Evolutionary conservation across 2,329 filamentous ascomycete species (phyloP), one percentile per base, ranked within the genome.

Genomic region (Cryphonectria parasitica): DNA sequence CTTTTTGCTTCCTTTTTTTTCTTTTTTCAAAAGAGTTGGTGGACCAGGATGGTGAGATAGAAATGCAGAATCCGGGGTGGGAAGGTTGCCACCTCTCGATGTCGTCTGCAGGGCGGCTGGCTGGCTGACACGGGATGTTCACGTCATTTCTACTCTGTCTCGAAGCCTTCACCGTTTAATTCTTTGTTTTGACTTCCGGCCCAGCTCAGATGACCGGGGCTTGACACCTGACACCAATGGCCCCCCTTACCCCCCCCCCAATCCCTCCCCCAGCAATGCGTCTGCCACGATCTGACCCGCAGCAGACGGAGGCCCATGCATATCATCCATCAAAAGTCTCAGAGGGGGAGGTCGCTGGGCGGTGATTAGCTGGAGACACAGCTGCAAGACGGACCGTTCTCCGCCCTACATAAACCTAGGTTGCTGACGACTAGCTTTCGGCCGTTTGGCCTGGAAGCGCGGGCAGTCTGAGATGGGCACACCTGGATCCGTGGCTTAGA

Each of bases 301-400:
- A 69, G 66, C 64, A 31, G 54, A 34, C 69, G 17, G 39, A 66
- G 58, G 36, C n/a, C 60, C 66, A 72, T 72, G 74, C 69, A 72
- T 66, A 71, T 66, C 65, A 69, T 69, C 25, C 45, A 49, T 49
- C 45, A 49, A 49, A 49, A 3, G 43, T 49, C 43, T 41, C 41
- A 54, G 54, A 43, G 62, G 66, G 49, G 58, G 61, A 63, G 49
- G 56, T 19, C 62, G 39, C 52, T 64, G 54, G n/a, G 66, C 66
- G 60, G 56, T 72, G 54, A 77, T 77, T 77, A 74, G 78, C 72
- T 74, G 70, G 69, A 69, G 68, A 74, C 71, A 76, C 78, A 76
- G 77, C 79, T 77, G 77, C 72, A 78, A 66, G 72, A 72, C 79
- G 79, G 78, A 79, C 78, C 78, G 78, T 78, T 79, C 79, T 79